Evolutionary conservation across 768 basidiomycete species (phyloP), one percentile per base, ranked within the genome.

Genomic region (Collybia sordida): DNA sequence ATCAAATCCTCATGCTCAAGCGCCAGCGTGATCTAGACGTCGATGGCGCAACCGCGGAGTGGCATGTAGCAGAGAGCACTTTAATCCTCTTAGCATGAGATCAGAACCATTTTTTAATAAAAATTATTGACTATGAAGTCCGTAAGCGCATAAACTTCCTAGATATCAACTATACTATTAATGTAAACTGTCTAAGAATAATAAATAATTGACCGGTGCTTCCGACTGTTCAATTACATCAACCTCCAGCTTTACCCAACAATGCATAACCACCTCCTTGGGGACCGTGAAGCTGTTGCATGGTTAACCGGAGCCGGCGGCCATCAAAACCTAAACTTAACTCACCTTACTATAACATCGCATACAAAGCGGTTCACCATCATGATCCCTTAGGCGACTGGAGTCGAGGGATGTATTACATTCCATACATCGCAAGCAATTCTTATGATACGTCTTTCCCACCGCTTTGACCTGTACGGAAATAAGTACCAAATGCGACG

Each of bases 381-480:
- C 88, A 59, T 86, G 86, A 63, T 92, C 90, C 22, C 86, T 79
- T 48, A 93, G 64, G 18, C 82, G 78, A 40, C 72, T 83, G 25
- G 89, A 87, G 59, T 91, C 89, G n/a, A 93, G 69, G 6, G 72
- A 59, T 0, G 83, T 81, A 47, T 72, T 77, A 59, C 90, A 93
- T 56, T 85, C 85, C 7, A 77, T 75, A 61, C 90, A 93, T n/a
- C 90, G 73, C 56, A 93, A 65, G 59, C 90, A 93, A 14, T 68
- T 71, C 59, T 88, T 90, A 56, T 93, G 90, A 67, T 75, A 93
- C 14, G 85, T 88, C 72, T 89, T 87, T 6, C 87, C 87, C 12
- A 88, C 77, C 1, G 90, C 90, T 65, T 88, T 90, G 50, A 88
- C 82, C 89, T 90, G 54, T 39, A n/a, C n/a, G 28, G 49, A 47